phyloP scores from a whole-genome alignment of 2,329 filamentous ascomycete genomes.

The Metarhizium brunneum region DNA sequence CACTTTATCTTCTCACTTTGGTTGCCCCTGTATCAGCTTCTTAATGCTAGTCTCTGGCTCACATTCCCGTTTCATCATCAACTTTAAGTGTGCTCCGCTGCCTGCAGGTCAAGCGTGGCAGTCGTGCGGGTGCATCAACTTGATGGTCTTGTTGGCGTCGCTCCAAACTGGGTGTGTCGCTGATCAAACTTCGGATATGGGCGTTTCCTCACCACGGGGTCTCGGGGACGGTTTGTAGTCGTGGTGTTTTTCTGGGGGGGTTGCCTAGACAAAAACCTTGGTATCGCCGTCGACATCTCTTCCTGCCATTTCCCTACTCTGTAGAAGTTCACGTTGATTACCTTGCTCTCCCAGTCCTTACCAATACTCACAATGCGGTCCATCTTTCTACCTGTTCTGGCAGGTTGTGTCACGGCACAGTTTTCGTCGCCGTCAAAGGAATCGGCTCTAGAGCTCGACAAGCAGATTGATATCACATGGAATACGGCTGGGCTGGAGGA shows the following conservation, averaged over 20 bases:
- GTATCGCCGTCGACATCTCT: not conserved
- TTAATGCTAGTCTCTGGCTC: no score
- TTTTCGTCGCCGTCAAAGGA: conserved; percentile 1
- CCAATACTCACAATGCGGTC: not conserved
- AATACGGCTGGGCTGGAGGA: conserved; percentile 11
- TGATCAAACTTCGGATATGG: not conserved
- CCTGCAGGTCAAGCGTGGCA: no score
- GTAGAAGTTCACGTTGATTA: no score
- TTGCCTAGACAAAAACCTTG: not conserved
- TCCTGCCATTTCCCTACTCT: not conserved
- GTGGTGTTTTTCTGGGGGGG: not conserved
- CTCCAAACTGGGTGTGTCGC: not conserved
- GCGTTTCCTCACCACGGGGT: not conserved
- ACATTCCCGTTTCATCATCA: no score
- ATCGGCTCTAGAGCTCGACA: conserved; percentile 2
- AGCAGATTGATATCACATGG: conserved; percentile 12
- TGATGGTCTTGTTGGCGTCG: not conserved
- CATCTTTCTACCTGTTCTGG: not conserved
- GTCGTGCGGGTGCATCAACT: no score
- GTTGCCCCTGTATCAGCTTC: no score
- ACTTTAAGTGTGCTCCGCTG: no score
- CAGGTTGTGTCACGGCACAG: not conserved
- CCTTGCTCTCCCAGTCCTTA: no score
- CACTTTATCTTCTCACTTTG: no score
- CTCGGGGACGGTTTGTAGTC: not conserved